Evolutionary conservation across 139 green algal species (phyloP).

Genomic region (Chlamydomonas sp.): DNA sequence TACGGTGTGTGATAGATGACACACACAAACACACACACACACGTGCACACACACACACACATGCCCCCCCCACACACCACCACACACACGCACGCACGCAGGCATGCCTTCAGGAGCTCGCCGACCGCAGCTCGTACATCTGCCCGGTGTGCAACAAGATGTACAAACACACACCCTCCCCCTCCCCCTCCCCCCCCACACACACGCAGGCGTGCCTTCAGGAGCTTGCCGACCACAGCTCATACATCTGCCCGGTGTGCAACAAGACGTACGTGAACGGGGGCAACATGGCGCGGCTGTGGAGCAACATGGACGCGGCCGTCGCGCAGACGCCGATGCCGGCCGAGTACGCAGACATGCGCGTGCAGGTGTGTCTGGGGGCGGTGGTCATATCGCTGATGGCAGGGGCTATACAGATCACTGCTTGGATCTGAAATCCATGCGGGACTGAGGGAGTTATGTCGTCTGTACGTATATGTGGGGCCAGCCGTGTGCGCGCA

Average conservation of each 20-base stretch:
- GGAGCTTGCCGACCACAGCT: background rate
- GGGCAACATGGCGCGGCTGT: conserved; percentile 5
- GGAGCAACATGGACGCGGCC: conserved; percentile 9
- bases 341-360: conserved; percentile 4
- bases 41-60: no score
- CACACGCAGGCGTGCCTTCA: conserved; percentile 5
- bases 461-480: no score
- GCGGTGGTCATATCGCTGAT: background rate
- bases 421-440: no score
- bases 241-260: conserved; percentile 12
- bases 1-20: no score
- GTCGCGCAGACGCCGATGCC: conserved; percentile 17
- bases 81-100: no score
- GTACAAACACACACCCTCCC: no score
- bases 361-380: background rate
- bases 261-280: conserved; percentile 13
- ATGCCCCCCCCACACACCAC: no score
- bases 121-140: background rate
- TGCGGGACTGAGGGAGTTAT: no score
- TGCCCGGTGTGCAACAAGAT: conserved; percentile 16
- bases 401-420: no score
- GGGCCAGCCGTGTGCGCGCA: no score
- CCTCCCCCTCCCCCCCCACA: no score
- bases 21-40: no score
- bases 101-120: conserved; percentile 1